Conservation (phyloP, 495 filamentous ascomycete species). For the Hypoxylon lienhwacheense region DNA sequence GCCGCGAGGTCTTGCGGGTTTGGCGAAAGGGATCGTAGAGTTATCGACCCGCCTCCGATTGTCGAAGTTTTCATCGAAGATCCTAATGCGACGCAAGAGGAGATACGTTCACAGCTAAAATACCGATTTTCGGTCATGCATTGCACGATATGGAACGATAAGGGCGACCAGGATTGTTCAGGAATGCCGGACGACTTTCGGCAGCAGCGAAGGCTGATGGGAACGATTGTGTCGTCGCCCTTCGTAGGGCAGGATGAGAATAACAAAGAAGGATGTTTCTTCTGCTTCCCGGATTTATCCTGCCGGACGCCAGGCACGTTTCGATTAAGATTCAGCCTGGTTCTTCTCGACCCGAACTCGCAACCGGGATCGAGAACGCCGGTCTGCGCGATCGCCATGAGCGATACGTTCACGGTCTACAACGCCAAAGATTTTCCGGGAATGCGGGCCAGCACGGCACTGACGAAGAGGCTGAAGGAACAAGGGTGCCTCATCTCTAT, state of each 20-base stretch:
- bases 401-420: constrained; percentile 82
- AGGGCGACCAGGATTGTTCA: constrained; percentile 62
- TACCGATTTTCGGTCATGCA: constrained; percentile 82
- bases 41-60: constrained; percentile 94
- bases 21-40: constrained; percentile 87
- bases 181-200: constrained; percentile 60
- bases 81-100: constrained; percentile 53
- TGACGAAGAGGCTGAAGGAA: constrained; percentile 70
- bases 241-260: constrained; percentile 70
- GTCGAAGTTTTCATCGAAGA: constrained; percentile 80
- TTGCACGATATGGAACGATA: constrained; percentile 71
- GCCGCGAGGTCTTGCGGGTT: constrained; percentile 93
- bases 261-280: constrained; percentile 76
- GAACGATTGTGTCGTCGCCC: constrained; percentile 73
- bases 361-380: constrained; percentile 59
- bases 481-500: constrained; percentile 78
- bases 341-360: constrained; percentile 66
- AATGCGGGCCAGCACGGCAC: constrained; percentile 73
- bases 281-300: constrained; percentile 92
- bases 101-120: constrained; percentile 62
- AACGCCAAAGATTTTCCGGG: constrained; percentile 97
- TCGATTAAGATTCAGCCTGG: constrained; percentile 81
- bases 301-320: constrained; percentile 85
- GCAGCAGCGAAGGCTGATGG: constrained; percentile 72
- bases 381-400: constrained; percentile 68